phyloP scores from a whole-genome alignment of 2,329 filamentous ascomycete species.

The Rosellinia necatrix region DNA sequence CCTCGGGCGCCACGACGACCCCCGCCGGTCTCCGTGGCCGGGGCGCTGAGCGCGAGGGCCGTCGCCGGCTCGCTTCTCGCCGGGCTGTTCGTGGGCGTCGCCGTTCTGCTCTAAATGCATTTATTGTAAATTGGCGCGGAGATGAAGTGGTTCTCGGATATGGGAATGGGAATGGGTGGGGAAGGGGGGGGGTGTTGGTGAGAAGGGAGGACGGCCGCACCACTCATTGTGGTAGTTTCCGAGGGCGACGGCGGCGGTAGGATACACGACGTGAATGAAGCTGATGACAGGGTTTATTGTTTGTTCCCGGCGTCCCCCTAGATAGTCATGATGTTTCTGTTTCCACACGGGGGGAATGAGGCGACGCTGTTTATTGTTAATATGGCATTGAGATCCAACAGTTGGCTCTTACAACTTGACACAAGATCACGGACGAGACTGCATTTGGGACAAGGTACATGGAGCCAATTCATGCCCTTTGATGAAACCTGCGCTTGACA shows the following conservation, averaged over 20 bases:
- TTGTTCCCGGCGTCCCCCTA: no score
- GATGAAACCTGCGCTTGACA: neutral
- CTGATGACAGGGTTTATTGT: no score
- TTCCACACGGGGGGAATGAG: neutral
- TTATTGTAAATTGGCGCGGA: no score
- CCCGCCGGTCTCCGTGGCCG: slow-evolving; percentile 12
- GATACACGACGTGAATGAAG: neutral
- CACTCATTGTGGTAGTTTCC: no score
- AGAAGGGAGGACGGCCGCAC: no score
- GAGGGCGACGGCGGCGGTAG: no score
- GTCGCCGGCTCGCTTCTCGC: slow-evolving; percentile 15
- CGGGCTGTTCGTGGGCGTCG: slow-evolving; percentile 7
- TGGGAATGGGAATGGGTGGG: neutral
- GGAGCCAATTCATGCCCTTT: neutral
- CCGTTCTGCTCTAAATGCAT: slow-evolving; percentile 16
- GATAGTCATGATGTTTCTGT: neutral
- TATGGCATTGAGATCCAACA: no score
- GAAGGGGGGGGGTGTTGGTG: no score
- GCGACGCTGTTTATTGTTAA: neutral
- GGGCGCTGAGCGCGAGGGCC: slow-evolving; percentile 8
- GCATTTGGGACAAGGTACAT: neutral
- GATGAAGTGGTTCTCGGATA: neutral
- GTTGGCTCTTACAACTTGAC: no score
- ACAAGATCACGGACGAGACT: neutral
- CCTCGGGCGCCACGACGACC: neutral